Evolutionary conservation across 257 asterid species (phyloP).

Genomic region (Penstemon davidsonii): DNA sequence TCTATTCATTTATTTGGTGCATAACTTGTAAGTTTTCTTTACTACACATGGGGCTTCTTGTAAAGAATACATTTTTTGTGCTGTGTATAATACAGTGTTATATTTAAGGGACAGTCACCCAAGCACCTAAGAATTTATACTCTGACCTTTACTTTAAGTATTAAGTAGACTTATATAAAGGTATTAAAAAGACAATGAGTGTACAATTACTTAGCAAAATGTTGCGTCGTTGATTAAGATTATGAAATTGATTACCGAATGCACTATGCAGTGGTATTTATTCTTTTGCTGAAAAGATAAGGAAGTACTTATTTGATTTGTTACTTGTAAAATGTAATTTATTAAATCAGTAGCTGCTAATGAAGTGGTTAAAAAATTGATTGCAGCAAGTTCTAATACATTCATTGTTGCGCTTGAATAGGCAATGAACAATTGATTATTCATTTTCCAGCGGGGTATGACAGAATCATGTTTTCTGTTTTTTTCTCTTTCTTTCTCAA

Average conservation of each 20-base stretch:
- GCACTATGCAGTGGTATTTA: too few species aligned
- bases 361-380: not conserved
- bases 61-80: not conserved
- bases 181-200: not conserved
- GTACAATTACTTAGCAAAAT: conserved; percentile 4
- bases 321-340: not conserved
- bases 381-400: not conserved
- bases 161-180: not conserved
- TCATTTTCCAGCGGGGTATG: too few species aligned
- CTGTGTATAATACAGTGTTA: conserved; percentile 4
- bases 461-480: not conserved
- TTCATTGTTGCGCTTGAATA: not conserved
- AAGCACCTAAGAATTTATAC: conserved; percentile 11
- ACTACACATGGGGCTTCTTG: not conserved
- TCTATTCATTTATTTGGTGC: conserved; percentile 2
- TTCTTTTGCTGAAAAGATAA: not conserved
- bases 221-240: not conserved
- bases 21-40: not conserved
- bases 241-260: too few species aligned
- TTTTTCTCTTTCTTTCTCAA: not conserved
- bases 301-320: not conserved
- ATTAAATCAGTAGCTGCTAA: not conserved
- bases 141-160: conserved; percentile 16
- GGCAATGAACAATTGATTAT: too few species aligned
- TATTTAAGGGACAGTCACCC: conserved; percentile 7